Base-by-base conservation (phyloP, 2,329 filamentous ascomycete genomes). In the Phyllosticta paracitricarpa region DNA sequence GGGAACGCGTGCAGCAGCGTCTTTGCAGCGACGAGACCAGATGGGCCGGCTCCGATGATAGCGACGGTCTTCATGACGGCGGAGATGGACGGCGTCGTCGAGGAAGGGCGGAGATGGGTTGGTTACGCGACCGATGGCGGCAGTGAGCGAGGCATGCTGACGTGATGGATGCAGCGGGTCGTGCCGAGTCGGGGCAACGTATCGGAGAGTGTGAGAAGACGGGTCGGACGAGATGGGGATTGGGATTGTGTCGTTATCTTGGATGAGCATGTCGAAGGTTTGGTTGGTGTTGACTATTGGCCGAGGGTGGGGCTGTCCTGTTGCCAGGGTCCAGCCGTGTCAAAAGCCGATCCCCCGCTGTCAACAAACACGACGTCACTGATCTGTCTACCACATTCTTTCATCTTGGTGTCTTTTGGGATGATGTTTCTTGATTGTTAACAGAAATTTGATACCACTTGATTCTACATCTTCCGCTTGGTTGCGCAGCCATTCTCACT, bases 1-100 rank as follows among this genome's bases (percentile, higher is more conserved):
- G 33, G 77, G 77, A 68, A 84, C 79, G 73, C 85, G 79, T 64
- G 68, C 8, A 91, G 78, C 28, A 94, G 78, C 0, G 86, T 88
- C 75, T 93, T 94, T 25, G 78, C 77, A 40, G 76, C 72, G 7
- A 74, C 75, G 1, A 79, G 65, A 6, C 77, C 77, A 12, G 75
- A 72, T 6, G 77, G 77, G 0, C 77, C 77, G 10, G 73, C 77
- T 19, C 77, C 77, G 12, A 79, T 67, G 22, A 79, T 72, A 56
- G 73, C 71, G 2, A 79, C 72, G 10, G 70, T 68, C 65, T 69
- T 71, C 64, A 69, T 70, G n/a, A 48, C 35, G 48, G 40, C 40
- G 14, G 40, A 19, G 40, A 48, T 48, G 40, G 40, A 48, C 6
- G 14, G 5, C 12, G 40, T 48, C 17, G 40, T 12, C 10, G 33